These are phyloP conservation scores for Mucor irregularis DNA, from an alignment of 371 early-diverging fungal species.

Conservation along the genomic window DNA sequence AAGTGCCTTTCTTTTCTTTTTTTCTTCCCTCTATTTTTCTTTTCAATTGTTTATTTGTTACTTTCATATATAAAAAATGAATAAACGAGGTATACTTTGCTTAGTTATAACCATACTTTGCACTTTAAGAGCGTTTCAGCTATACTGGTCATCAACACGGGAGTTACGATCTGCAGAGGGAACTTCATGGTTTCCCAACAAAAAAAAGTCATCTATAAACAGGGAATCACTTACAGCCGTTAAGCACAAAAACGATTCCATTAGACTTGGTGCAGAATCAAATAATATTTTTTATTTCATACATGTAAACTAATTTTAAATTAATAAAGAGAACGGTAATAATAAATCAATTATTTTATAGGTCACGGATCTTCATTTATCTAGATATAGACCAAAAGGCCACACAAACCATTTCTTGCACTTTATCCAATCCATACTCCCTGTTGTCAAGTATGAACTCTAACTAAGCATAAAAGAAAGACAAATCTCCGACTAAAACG, in stretches of 20 bases:
- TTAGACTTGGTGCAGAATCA: constrained; percentile 40
- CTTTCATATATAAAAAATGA: background rate
- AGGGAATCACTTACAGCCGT: constrained; percentile 1
- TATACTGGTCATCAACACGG: constrained; percentile 30
- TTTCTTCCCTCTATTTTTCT: background rate
- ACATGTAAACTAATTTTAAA: constrained; percentile 43
- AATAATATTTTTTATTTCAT: constrained; percentile 65
- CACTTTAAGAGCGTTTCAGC: constrained; percentile 25
- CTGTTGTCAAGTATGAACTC: constrained; percentile 49
- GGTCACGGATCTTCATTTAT: constrained; percentile 87
- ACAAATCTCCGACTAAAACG: background rate
- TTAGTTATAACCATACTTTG: constrained; percentile 19
- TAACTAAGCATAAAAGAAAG: background rate
- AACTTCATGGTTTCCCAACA: constrained; percentile 8
- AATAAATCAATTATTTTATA: constrained; percentile 28
- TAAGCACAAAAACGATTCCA: constrained; percentile 11
- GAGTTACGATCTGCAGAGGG: constrained; percentile 22
- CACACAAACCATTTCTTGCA: constrained; percentile 74
- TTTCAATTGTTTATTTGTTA: background rate
- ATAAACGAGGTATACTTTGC: constrained; percentile 8
- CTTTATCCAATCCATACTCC: constrained; percentile 73
- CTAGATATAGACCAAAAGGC: constrained; percentile 63
- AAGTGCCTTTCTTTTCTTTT: background rate
- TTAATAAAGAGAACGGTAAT: too few species aligned
- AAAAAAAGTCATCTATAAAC: constrained; percentile 1